Evolutionary conservation across 805 yeast species (phyloP).

Genomic region (Komagataella pastoris): DNA sequence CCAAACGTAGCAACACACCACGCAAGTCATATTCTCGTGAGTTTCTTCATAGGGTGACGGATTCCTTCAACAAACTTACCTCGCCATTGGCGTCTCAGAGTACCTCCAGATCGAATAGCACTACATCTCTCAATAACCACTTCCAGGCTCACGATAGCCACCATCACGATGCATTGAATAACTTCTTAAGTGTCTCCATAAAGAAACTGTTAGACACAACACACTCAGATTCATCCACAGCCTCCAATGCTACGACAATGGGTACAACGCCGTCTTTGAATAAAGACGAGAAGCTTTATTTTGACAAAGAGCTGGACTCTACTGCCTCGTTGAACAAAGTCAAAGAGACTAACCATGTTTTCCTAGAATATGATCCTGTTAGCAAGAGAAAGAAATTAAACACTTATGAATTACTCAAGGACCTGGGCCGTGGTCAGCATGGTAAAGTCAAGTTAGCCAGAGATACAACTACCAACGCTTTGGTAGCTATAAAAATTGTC

Average conservation of each 20-base stretch:
- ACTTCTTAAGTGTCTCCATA: background rate
- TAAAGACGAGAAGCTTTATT: background rate
- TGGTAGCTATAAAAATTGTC: conserved; percentile 90
- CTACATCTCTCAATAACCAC: background rate
- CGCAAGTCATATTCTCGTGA: background rate
- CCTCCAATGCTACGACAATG: background rate
- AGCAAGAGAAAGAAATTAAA: conserved; percentile 71
- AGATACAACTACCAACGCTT: conserved; percentile 45
- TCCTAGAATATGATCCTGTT: conserved; percentile 80
- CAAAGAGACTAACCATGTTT: conserved; percentile 72
- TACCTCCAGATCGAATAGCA: background rate
- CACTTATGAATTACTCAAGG: conserved; percentile 77
- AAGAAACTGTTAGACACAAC: background rate
- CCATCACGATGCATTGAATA: background rate
- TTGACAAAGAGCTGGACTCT: conserved; percentile 2
- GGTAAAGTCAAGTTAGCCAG: conserved; percentile 93
- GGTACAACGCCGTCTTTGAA: background rate
- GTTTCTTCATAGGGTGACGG: background rate
- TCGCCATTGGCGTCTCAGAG: background rate
- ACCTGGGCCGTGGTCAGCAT: conserved; percentile 93
- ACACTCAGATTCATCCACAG: background rate
- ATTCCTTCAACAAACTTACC: background rate
- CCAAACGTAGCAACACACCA: background rate
- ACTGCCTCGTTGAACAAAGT: conserved; percentile 23
- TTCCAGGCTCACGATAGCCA: background rate